phyloP scores from a whole-genome alignment of 257 asterid species.

The Solanum corneliomulleri region DNA sequence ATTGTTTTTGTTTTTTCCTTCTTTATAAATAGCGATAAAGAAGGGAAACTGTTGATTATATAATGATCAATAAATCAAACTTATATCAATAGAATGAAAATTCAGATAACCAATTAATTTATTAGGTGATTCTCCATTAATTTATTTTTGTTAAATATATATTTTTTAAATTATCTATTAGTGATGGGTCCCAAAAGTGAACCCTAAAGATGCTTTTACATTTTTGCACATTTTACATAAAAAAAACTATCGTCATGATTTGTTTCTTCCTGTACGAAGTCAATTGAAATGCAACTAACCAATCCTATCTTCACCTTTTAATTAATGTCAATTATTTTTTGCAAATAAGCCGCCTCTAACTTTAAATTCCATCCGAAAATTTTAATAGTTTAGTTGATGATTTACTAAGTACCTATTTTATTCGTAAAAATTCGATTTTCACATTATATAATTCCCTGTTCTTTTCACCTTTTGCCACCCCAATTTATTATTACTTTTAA shows the following conservation, averaged over 20 bases:
- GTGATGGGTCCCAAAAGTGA: neutral
- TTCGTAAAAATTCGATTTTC: accelerated
- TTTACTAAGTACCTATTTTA: too few relatives aligned
- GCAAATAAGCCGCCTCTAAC: neutral
- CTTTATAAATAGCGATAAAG: neutral
- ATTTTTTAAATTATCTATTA: neutral
- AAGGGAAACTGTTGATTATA: too few relatives aligned
- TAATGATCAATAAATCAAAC: neutral
- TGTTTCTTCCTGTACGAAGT: neutral
- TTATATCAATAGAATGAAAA: accelerated
- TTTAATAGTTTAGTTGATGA: too few relatives aligned
- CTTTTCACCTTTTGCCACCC: neutral
- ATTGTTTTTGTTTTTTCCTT: neutral
- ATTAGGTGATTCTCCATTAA: neutral
- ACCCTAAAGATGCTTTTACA: neutral
- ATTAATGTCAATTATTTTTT: neutral
- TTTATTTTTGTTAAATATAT: neutral
- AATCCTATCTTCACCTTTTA: neutral
- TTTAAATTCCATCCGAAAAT: neutral
- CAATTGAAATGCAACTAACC: neutral
- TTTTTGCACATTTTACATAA: neutral
- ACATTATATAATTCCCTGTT: too few relatives aligned
- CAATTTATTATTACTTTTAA: too few relatives aligned
- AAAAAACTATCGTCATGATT: neutral
- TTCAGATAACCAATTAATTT: too few relatives aligned